Percentiles rank a stretch among this genome's conserved stretches.
Conservation (phyloP, 805 yeast species). For the Schwanniomyces occidentalis region DNA sequence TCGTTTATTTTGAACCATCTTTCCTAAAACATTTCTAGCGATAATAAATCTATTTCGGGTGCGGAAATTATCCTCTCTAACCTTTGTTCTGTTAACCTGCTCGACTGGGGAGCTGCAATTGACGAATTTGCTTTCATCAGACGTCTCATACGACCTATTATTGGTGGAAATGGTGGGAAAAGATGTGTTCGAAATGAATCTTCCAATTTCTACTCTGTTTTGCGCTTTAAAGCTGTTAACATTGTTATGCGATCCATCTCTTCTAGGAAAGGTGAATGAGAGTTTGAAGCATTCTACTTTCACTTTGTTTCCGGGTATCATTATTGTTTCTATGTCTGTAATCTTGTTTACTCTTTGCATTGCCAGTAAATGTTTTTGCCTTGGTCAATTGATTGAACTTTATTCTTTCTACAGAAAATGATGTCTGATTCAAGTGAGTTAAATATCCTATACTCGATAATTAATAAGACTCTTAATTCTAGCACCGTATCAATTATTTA, state of each 20-base stretch:
- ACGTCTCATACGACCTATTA: constrained; percentile 1
- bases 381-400: too few relatives aligned
- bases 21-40: constrained; percentile 17
- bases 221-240: too few relatives aligned
- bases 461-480: too few relatives aligned
- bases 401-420: too few relatives aligned
- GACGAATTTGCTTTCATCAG: constrained; percentile 7
- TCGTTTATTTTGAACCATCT: constrained; percentile 8
- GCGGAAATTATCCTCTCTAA: constrained; percentile 8
- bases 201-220: constrained; percentile 4
- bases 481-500: too few relatives aligned
- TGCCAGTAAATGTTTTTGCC: too few relatives aligned
- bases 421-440: too few relatives aligned
- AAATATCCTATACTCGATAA: too few relatives aligned
- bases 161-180: constrained; percentile 9
- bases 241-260: too few relatives aligned
- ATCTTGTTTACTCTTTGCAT: too few relatives aligned
- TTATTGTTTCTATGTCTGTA: too few relatives aligned
- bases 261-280: constrained; percentile 5
- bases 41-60: constrained; percentile 21
- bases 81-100: constrained; percentile 1
- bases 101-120: constrained; percentile 4
- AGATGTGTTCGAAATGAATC: constrained; percentile 6
- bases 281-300: constrained; percentile 5
- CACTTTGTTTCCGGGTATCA: too few relatives aligned